Base-by-base conservation (phyloP, 2,329 filamentous ascomycete species). In the Aspergillus nomiae region DNA sequence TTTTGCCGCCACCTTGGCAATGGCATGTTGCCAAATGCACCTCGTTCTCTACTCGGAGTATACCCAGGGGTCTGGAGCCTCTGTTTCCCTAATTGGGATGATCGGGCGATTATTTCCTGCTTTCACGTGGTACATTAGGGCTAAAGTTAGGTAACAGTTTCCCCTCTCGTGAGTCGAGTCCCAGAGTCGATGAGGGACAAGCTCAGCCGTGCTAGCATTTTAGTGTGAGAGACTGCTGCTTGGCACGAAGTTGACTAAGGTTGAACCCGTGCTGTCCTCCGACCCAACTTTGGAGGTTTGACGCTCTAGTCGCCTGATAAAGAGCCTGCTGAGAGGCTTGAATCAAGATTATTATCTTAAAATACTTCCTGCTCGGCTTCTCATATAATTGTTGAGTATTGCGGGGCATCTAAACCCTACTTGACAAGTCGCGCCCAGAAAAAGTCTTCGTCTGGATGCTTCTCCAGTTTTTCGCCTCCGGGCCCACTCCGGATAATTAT, bases 391-490 rank as follows among this genome's bases (percentile, higher is more conserved):
- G 34, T 38, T 38, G 34, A 16, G 11, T 38, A 7, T 16, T 6
- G 5, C 12, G 34, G 34, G 34, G 12, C 14, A 38, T 38, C 6
- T 19, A 38, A 16, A 38, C 5, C 34, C 10, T 9, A 34, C 3
- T 12, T 7, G 3, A 38, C 16, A 38, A 7, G 14, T 1, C 12
- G 34, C 34, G 34, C 34, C 34, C 16, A 38, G 34, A 38, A 16
- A 38, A 38, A 14, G 34, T 7, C 34, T 38, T 7, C 26, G 9
- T 43, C 41, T 34, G 8, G 26, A 21, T 4, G n/a, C 28, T 58
- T 58, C 28, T 58, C 38, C 38, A 58, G 43, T 32, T 58, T 46
- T 45, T 56, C 54, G 36, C 41, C 38, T 48, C 56, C 56, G 56
- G 56, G 16, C 41, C 56, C 56, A 58, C 56, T 36, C 28, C 14